Evolutionary conservation across 2,329 filamentous ascomycete genomes (phyloP).

Genomic region (Trichoderma asperellum): DNA sequence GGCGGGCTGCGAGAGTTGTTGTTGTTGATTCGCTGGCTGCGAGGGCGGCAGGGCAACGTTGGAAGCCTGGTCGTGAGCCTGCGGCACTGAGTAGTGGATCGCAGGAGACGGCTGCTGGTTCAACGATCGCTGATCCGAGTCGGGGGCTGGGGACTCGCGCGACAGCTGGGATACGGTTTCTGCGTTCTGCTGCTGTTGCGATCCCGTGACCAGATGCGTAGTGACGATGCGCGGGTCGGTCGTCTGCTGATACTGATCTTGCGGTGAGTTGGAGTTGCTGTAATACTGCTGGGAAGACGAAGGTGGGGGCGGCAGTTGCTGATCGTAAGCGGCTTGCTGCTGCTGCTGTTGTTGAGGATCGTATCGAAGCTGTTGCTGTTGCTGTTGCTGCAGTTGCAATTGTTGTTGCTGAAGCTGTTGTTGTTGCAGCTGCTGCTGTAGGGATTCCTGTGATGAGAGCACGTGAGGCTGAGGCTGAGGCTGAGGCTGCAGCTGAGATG

Average conservation of each 20-base stretch:
- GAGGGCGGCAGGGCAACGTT: slow-evolving; percentile 37
- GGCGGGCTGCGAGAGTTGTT: slow-evolving; percentile 36
- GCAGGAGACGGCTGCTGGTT: slow-evolving; percentile 49
- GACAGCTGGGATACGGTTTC: slow-evolving; percentile 67
- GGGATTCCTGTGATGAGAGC: slow-evolving; percentile 31
- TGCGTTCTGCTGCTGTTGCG: slow-evolving; percentile 50
- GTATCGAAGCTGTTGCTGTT: slow-evolving; percentile 35
- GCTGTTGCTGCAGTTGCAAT: slow-evolving; percentile 38
- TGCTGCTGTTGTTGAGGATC: slow-evolving; percentile 33
- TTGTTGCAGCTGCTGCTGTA: slow-evolving; percentile 43
- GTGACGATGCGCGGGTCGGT: slow-evolving; percentile 43
- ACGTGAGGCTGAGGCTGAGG: slow-evolving; percentile 22
- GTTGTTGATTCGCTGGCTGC: slow-evolving; percentile 38
- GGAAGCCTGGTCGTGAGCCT: slow-evolving; percentile 43
- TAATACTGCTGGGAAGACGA: slow-evolving; percentile 33
- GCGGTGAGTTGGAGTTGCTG: slow-evolving; percentile 28
- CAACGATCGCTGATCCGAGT: slow-evolving; percentile 51
- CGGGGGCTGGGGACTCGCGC: slow-evolving; percentile 60
- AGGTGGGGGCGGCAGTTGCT: slow-evolving; percentile 34
- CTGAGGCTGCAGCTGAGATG: slow-evolving; percentile 36
- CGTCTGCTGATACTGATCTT: slow-evolving; percentile 42
- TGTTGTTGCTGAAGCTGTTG: slow-evolving; percentile 36
- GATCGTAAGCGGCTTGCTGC: slow-evolving; percentile 46
- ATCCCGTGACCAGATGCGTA: slow-evolving; percentile 42
- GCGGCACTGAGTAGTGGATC: slow-evolving; percentile 44